Evolutionary conservation across 2,329 filamentous ascomycete genomes (phyloP).

Genomic region (Shiraia bambusicola): DNA sequence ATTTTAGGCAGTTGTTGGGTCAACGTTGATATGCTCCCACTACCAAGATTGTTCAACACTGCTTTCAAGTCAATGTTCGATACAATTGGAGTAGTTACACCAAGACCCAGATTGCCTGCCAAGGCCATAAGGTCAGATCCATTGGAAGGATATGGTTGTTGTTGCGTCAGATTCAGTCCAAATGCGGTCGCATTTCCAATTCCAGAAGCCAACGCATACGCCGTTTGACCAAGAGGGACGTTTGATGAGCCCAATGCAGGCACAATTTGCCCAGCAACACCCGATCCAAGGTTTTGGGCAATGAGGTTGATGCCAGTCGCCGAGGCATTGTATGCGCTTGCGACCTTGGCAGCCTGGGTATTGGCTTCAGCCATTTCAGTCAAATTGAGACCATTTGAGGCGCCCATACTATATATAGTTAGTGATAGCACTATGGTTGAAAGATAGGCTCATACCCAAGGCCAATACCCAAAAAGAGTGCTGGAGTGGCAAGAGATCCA

Average conservation of each 20-base stretch:
- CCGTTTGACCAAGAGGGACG: slow-evolving; percentile 18
- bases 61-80: slow-evolving; percentile 23
- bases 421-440: not conserved
- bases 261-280: slow-evolving; percentile 23
- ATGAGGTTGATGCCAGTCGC: slow-evolving; percentile 27
- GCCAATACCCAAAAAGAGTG: slow-evolving; percentile 34
- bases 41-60: slow-evolving; percentile 15
- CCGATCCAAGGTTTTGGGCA: slow-evolving; percentile 30
- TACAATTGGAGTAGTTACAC: slow-evolving; percentile 25
- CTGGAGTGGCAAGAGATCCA: slow-evolving; percentile 24
- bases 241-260: slow-evolving; percentile 11
- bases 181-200: slow-evolving; percentile 30
- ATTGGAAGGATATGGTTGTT: slow-evolving; percentile 19
- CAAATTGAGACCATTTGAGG: slow-evolving; percentile 29
- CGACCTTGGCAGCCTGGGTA: slow-evolving; percentile 21
- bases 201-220: slow-evolving; percentile 30
- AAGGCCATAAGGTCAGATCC: slow-evolving; percentile 20
- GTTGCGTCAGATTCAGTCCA: slow-evolving; percentile 26
- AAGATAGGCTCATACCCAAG: slow-evolving; percentile 21
- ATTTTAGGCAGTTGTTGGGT: slow-evolving; percentile 26
- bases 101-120: slow-evolving; percentile 32
- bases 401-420: slow-evolving; percentile 23
- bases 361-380: slow-evolving; percentile 17
- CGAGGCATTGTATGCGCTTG: slow-evolving; percentile 19
- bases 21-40: slow-evolving; percentile 6